Evolutionary conservation across 768 basidiomycete species (phyloP), one percentile per base, ranked within the genome.

Genomic region (Russula virescens): DNA sequence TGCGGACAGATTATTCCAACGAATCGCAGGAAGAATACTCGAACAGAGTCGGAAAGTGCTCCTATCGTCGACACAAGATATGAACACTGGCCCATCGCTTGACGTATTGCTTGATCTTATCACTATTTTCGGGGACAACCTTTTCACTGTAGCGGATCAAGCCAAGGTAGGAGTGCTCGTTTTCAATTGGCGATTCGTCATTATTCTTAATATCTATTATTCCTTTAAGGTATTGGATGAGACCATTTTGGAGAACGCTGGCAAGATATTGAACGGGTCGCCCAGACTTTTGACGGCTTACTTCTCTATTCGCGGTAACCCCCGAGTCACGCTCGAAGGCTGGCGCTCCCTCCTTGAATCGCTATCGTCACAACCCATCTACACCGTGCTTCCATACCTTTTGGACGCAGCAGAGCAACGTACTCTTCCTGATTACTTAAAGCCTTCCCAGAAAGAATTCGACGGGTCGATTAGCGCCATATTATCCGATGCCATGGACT

Each of bases 231-330:
- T 72, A 40, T 69, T 83, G 13, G 85, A 89, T 64, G 67, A 66
- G 3, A 71, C 83, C 7, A 70, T 83, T 19, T 58, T 67, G 3
- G 58, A 71, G 16, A 72, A 83, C 58, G 71, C 79, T 2, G 71
- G 74, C 51, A 68, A 67, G 3, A 71, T 86, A 19, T 67, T 85
- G 57, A 69, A 61, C 5, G 63, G 72, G 1, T 79, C 79, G 1
- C 78, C 81, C 0, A 54, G 73, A 2, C 73, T 86, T 0, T 71
- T 87, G 5, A 71, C 82, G 3, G 73, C 78, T 0, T 89, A 88
- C 65, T 74, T 90, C 25, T 63, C 72, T 10, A 71, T 80, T 64
- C 76, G 83, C 5, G 48, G 49, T 13, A 69, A 73, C 49, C 70
- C 77, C n/a, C 49, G 45, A 2, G 72, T 66, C 7, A 71, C 74